These are phyloP conservation scores for Apiotrichum brassicae DNA, from an alignment of 1,284 basidiomycete species.

Conservation along the genomic window DNA sequence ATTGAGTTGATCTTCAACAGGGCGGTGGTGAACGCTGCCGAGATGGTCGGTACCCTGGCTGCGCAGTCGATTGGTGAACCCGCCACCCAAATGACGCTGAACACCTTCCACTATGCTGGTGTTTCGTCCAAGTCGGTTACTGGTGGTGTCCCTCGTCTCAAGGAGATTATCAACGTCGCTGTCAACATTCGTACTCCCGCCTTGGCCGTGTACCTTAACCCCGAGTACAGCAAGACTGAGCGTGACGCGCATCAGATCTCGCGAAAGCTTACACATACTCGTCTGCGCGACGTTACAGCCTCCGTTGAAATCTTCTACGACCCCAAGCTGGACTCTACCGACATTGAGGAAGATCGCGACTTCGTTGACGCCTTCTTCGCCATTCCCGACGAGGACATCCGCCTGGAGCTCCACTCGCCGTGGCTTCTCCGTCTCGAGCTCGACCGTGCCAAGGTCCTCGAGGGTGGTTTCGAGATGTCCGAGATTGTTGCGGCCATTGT, in stretches of 20 bases:
- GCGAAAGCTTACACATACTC: slow-evolving; percentile 72
- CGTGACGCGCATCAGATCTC: slow-evolving; percentile 42
- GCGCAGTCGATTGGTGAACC: slow-evolving; percentile 99
- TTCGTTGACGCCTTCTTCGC: slow-evolving; percentile 99
- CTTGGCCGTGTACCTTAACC: slow-evolving; percentile 79
- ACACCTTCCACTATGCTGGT: slow-evolving; percentile 99
- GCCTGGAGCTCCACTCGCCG: slow-evolving; percentile 85
- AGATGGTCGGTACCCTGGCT: slow-evolving; percentile 98
- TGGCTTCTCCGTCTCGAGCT: slow-evolving; percentile 97
- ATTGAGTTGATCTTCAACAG: slow-evolving; percentile 91
- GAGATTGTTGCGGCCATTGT: slow-evolving; percentile 91
- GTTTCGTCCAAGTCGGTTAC: slow-evolving; percentile 97
- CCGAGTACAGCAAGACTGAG: slow-evolving; percentile 73
- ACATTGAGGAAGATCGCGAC: slow-evolving; percentile 91
- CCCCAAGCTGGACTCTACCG: slow-evolving; percentile 82
- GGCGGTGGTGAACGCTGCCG: slow-evolving; percentile 84
- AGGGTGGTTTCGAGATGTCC: slow-evolving; percentile 91
- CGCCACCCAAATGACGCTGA: slow-evolving; percentile 94
- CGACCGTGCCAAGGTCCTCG: slow-evolving; percentile 96
- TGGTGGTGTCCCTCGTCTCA: slow-evolving; percentile 92
- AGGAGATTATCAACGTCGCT: slow-evolving; percentile 99
- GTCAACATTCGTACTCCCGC: slow-evolving; percentile 98
- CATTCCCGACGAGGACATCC: slow-evolving; percentile 95
- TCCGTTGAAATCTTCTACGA: slow-evolving; percentile 99
- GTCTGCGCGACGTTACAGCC: slow-evolving; percentile 87